Conservation (phyloP, 306 rosid species). For the Lathyrus aphaca region DNA sequence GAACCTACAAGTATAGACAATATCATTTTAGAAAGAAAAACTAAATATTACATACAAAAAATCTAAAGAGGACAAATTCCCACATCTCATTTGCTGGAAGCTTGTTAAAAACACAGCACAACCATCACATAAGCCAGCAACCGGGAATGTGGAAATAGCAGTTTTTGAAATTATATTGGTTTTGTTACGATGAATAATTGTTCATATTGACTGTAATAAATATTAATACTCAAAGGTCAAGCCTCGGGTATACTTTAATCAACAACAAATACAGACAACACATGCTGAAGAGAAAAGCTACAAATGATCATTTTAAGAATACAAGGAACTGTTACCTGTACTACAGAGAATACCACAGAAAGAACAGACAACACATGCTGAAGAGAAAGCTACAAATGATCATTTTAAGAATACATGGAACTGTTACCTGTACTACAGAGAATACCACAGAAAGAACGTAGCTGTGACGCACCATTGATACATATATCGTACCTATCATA, state of each 20-base stretch:
- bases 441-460: slow-evolving; percentile 91
- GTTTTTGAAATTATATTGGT: slow-evolving; percentile 22
- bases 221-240: slow-evolving; percentile 14
- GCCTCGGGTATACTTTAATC: slow-evolving; percentile 14
- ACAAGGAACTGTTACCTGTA: slow-evolving; percentile 69
- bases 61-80: slow-evolving; percentile 1
- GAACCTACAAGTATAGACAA: slow-evolving; percentile 65
- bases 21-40: slow-evolving; percentile 25
- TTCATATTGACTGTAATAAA: slow-evolving; percentile 22
- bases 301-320: slow-evolving; percentile 11
- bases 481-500: slow-evolving; percentile 91
- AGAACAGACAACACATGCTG: slow-evolving; percentile 47
- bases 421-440: slow-evolving; percentile 90
- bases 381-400: slow-evolving; percentile 24
- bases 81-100: slow-evolving; percentile 22
- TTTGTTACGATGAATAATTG: slow-evolving; percentile 16
- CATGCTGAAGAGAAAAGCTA: slow-evolving; percentile 19
- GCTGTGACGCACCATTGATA: slow-evolving; percentile 95
- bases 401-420: slow-evolving; percentile 18
- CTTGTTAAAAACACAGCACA: slow-evolving; percentile 27
- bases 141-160: slow-evolving; percentile 13
- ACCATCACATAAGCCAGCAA: slow-evolving; percentile 19
- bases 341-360: slow-evolving; percentile 89
- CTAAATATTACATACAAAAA: neutral
- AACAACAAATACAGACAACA: slow-evolving; percentile 33